Evolutionary conservation across 225 moss, liverwort and hornwort genomes (phyloP), one percentile per base, ranked within the genome.

Genomic region (Pseudisothecium myosuroides): DNA sequence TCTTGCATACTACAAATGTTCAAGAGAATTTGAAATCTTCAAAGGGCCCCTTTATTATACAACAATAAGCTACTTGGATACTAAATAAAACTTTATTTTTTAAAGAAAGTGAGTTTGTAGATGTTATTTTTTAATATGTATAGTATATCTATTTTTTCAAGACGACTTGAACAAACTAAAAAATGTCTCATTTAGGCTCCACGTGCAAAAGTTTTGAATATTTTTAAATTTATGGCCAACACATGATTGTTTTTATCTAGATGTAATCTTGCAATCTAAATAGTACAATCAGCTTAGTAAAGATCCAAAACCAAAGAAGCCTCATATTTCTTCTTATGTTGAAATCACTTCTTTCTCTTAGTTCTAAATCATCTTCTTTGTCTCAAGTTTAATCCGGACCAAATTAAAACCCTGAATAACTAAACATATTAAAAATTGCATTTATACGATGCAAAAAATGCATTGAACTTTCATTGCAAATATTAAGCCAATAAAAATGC

Each of bases 301-400:
- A 3, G 45, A 28, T 45, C 3, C 17, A 43, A 9, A 27, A 27
- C 27, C 43, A 43, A 27, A 15, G 43, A 45, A 16, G 45, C 10
- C 1, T 73, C 17, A 73, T 74, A 29, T 47, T 28, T 74, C 47
- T 74, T 49, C 1, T 18, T 17, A 31, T 31, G 0, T 2, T 47
- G 18, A 47, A 47, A 47, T 31, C 11, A 17, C 31, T 47, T 47
- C 18, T 6, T 47, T 47, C 4, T 47, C 9, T 47, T 47, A 10
- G 6, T 74, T 29, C 5, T 24, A 29, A 11, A 76, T 50, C 0
- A 0, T 31, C 34, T 20, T 32, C 34, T 50, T 76, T 75, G 1
- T 34, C 11, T 34, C 6, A 32, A 50, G 21, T 34, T 76, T 34
- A 34, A 19, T 52, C 0, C 0, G 0, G 1, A 0, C 2, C 11